phyloP scores from a whole-genome alignment of 2,329 filamentous ascomycete genomes.

The Dendrostoma leiphaemia region DNA sequence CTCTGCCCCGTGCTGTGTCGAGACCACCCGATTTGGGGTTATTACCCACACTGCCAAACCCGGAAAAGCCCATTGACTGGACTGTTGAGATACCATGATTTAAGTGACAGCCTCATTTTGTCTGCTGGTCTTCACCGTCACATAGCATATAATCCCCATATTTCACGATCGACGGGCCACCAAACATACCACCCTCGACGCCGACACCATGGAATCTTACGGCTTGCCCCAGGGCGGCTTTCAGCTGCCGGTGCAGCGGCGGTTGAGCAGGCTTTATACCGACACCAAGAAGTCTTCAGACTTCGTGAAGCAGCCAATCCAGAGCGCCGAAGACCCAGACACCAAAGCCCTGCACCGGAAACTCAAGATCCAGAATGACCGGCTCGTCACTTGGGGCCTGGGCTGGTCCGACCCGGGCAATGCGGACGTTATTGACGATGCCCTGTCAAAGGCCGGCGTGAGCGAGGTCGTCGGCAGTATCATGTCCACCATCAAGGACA shows the following conservation, averaged over 20 bases:
- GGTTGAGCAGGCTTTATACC: slow-evolving; percentile 72
- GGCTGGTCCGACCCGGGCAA: slow-evolving; percentile 76
- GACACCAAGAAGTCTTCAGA: slow-evolving; percentile 78
- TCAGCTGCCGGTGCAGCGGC: slow-evolving; percentile 57
- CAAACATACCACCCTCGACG: background rate
- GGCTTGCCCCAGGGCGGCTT: slow-evolving; percentile 48
- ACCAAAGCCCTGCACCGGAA: slow-evolving; percentile 72
- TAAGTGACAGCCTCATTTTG: background rate
- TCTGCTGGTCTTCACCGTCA: background rate
- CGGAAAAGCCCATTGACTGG: no score
- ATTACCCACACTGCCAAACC: background rate
- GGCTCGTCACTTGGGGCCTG: slow-evolving; percentile 75
- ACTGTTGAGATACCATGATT: background rate
- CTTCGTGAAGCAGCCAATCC: slow-evolving; percentile 65
- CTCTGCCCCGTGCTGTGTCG: no score
- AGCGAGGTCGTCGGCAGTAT: slow-evolving; percentile 77
- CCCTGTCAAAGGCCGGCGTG: slow-evolving; percentile 69
- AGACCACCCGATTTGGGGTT: background rate
- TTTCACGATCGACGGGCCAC: background rate
- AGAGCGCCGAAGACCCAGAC: slow-evolving; percentile 64
- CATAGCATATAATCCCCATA: background rate
- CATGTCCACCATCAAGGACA: slow-evolving; percentile 77
- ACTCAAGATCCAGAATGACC: slow-evolving; percentile 76
- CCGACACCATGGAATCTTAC: slow-evolving; percentile 45
- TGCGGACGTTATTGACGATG: slow-evolving; percentile 68